phyloP scores from a whole-genome alignment of 345 rosid genomes.

The Brassica cretica region DNA sequence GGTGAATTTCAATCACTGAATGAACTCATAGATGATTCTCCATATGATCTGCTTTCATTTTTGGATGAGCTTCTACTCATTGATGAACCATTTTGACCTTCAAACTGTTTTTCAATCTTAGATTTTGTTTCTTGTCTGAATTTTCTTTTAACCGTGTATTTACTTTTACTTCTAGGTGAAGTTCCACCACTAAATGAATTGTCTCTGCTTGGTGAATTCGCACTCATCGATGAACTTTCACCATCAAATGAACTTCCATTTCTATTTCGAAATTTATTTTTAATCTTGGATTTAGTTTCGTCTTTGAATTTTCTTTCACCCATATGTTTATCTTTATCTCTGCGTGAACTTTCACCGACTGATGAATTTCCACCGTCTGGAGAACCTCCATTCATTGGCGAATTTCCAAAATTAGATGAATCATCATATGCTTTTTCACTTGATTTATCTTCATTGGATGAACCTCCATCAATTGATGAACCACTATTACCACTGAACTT shows the following conservation, averaged over 20 bases:
- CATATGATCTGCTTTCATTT: neutral
- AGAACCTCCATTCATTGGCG: neutral
- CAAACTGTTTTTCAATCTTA: neutral
- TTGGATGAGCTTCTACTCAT: neutral
- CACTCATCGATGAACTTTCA: neutral
- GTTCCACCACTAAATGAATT: neutral
- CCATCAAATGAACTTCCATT: neutral
- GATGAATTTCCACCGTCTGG: neutral
- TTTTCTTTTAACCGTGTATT: neutral
- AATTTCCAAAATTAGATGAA: neutral
- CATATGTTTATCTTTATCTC: neutral
- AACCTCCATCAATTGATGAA: neutral
- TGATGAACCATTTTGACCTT: neutral
- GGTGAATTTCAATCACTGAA: neutral
- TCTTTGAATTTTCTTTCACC: too few species aligned
- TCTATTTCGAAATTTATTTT: too few species aligned
- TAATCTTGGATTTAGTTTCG: too few species aligned
- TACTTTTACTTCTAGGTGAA: neutral
- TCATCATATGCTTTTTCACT: neutral
- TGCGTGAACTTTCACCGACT: neutral
- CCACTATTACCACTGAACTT: neutral
- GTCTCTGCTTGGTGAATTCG: neutral
- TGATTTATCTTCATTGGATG: neutral
- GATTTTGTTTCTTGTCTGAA: neutral
- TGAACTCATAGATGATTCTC: neutral